A percentile compares a stretch with the other conserved stretches of the same genome.
Conservation (phyloP, 345 rosid genomes). For the Arabidopsis thaliana region TAIR10.1 NC_003075.7:672001-672500, state of each 20-base stretch:
- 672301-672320: neutral
- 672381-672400: neutral
- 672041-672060: too few species aligned
- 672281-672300: slow-evolving; percentile 40
- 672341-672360: slow-evolving; percentile 26
- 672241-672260: slow-evolving; percentile 51
- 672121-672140: slow-evolving; percentile 44
- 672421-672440: neutral
- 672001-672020: too few species aligned
- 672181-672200: slow-evolving; percentile 52
- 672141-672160: slow-evolving; percentile 8
- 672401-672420: slow-evolving; percentile 1
- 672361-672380: slow-evolving; percentile 17
- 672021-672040: too few species aligned
- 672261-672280: slow-evolving; percentile 42
- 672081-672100: neutral
- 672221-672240: slow-evolving; percentile 27
- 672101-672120: slow-evolving; percentile 32
- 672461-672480: slow-evolving; percentile 43
- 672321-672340: slow-evolving; percentile 52
- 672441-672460: neutral
- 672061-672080: too few species aligned
- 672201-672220: slow-evolving; percentile 39
- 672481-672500: slow-evolving; percentile 29
- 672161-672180: slow-evolving; percentile 13